Evolutionary conservation across 2,329 filamentous ascomycete genomes (phyloP).

Genomic region (Pseudogymnoascus sp.): DNA sequence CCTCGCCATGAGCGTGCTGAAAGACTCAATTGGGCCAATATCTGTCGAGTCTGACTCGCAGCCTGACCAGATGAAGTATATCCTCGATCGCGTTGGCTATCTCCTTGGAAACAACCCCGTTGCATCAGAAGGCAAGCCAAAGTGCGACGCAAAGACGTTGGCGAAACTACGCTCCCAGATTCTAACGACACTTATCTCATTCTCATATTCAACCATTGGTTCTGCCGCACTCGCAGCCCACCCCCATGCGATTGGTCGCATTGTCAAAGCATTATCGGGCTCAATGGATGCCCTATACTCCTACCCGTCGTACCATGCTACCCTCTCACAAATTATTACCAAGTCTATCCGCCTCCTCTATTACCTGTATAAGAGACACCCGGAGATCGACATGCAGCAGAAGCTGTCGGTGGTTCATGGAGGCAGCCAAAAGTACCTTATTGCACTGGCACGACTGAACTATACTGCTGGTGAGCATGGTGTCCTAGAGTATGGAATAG

Average conservation of each 20-base stretch:
- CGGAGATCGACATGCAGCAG: slow-evolving; percentile 57
- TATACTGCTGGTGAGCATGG: slow-evolving; percentile 67
- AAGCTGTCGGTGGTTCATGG: slow-evolving; percentile 65
- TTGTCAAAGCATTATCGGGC: slow-evolving; percentile 69
- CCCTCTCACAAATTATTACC: slow-evolving; percentile 44
- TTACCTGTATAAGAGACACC: slow-evolving; percentile 51
- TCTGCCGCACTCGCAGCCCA: slow-evolving; percentile 59
- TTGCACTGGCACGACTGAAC: slow-evolving; percentile 73
- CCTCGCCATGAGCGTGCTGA: slow-evolving; percentile 56
- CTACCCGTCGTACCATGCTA: slow-evolving; percentile 24
- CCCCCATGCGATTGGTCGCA: slow-evolving; percentile 60
- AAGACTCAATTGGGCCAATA: slow-evolving; percentile 60
- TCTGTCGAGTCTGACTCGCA: slow-evolving; percentile 34
- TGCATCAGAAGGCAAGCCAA: slow-evolving; percentile 19
- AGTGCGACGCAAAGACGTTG: slow-evolving; percentile 19
- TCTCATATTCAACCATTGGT: slow-evolving; percentile 56
- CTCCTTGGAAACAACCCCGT: slow-evolving; percentile 37
- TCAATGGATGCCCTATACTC: slow-evolving; percentile 56
- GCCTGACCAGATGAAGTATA: slow-evolving; percentile 33
- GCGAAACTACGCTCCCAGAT: slow-evolving; percentile 27
- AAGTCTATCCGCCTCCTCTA: slow-evolving; percentile 52
- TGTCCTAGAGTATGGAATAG: slow-evolving; percentile 68
- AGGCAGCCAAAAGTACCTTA: slow-evolving; percentile 71
- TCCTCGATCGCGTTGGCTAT: slow-evolving; percentile 32
- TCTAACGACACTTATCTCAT: slow-evolving; percentile 48